Conservation (phyloP, 768 basidiomycete genomes). For the Lactifluus piperatus region DNA sequence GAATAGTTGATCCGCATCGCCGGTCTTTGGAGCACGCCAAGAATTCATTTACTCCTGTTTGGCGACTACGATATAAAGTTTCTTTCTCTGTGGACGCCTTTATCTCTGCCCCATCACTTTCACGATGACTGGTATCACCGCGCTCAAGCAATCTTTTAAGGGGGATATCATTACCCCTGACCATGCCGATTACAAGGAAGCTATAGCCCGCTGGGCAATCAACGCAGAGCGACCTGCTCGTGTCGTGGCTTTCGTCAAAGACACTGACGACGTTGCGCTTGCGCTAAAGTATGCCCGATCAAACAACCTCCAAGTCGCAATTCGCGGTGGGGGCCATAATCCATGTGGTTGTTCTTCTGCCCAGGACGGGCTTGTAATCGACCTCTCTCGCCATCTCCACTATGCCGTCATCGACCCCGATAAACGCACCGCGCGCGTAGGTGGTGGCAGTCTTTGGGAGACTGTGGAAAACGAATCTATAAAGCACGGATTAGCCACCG, state of each 20-base stretch:
- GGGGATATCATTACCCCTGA: slow-evolving; percentile 37
- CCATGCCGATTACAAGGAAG: slow-evolving; percentile 30
- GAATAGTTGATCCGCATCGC: too few species aligned
- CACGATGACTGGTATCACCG: slow-evolving; percentile 19
- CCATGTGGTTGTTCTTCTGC: slow-evolving; percentile 37
- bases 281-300: slow-evolving; percentile 32
- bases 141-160: slow-evolving; percentile 27
- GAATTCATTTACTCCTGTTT: too few species aligned
- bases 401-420: slow-evolving; percentile 32
- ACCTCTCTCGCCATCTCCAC: slow-evolving; percentile 37
- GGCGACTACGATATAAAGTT: too few species aligned
- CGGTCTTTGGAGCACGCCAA: too few species aligned
- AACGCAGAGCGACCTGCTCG: slow-evolving; percentile 34
- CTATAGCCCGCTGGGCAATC: slow-evolving; percentile 37
- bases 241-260: slow-evolving; percentile 37
- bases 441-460: slow-evolving; percentile 40
- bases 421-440: slow-evolving; percentile 34
- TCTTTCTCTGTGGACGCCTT: too few species aligned
- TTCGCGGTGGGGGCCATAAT: slow-evolving; percentile 42
- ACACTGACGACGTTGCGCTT: slow-evolving; percentile 32
- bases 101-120: too few species aligned
- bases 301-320: slow-evolving; percentile 33
- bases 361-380: slow-evolving; percentile 42
- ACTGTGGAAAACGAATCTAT: slow-evolving; percentile 38
- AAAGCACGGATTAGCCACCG: slow-evolving; percentile 39